Base-by-base conservation (phyloP, 495 filamentous ascomycete genomes). In the Parathielavia hyrcaniae region DNA sequence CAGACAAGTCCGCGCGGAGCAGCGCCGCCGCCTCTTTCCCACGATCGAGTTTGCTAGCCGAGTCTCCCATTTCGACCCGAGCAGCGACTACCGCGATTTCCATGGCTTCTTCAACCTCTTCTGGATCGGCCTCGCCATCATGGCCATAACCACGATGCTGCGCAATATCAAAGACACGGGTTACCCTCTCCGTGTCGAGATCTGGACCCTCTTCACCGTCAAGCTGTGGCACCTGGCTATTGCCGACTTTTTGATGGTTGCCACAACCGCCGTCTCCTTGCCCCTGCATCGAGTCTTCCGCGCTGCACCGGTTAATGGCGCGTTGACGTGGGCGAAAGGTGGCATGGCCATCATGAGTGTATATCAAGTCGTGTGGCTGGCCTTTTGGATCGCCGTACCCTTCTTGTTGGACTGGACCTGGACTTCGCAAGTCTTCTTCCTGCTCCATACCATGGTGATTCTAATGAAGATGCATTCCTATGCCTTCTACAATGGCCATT, bases 381-480 rank as follows among this genome's bases (percentile, higher is more conserved):
- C 74, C 8, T 73, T 90, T 50, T 97, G 92, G 93, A 84, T 95
- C 51, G 82, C 83, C 78, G 88, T 90, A 71, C 93, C 93, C 1
- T 98, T 98, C 61, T 74, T 86, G 65, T 72, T 90, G n/a, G 75
- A 82, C 19, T 98, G 93, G 93, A 89, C 91, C 1, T 85, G 82
- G 82, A 98, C 93, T 7, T 86, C 92, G 26, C 93, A 98, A 67
- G 93, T 97, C 43, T 97, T 91, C 71, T 85, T 98, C 60, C 86
- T 91, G 13, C 81, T 98, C 16, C 93, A 98, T 68, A 86, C 89
- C 39, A 80, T 98, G 67, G 85, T 87, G 14, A 76, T 98, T 8
- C 83, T 97, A 26, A 98, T 98, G 93, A 98, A 98, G 75, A 89
- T 98, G 79, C 93, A 98, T 67, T 96, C 91, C 0, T 98, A 97